Evolutionary conservation across 768 basidiomycete species (phyloP).

Genomic region (Tylopilus sp.): DNA sequence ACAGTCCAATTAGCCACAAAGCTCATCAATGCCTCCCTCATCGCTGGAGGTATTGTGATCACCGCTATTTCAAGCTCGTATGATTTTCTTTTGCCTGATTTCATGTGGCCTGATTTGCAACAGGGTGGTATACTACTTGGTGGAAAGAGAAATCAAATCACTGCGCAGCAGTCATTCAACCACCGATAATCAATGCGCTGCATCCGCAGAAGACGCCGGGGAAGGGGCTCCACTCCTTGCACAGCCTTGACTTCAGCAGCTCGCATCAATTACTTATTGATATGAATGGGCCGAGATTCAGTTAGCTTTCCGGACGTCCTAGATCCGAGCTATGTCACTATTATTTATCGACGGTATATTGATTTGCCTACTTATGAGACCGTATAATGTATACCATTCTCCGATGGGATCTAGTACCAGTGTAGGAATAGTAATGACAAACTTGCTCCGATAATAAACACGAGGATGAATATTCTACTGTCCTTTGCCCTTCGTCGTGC

Average conservation of each 20-base stretch:
- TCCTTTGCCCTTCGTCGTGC: slow-evolving; percentile 86
- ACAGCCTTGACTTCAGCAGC: neutral
- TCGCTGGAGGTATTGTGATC: slow-evolving; percentile 57
- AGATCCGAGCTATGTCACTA: neutral
- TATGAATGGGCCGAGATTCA: neutral
- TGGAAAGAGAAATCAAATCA: slow-evolving; percentile 57
- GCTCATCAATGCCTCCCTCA: slow-evolving; percentile 57
- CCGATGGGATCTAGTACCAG: slow-evolving; percentile 58
- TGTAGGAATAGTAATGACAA: slow-evolving; percentile 91
- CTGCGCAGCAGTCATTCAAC: slow-evolving; percentile 47
- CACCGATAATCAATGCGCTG: slow-evolving; percentile 53
- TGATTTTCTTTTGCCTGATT: slow-evolving; percentile 24
- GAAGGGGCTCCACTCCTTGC: slow-evolving; percentile 54
- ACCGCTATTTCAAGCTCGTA: slow-evolving; percentile 67
- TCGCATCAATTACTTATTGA: neutral
- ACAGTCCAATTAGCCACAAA: slow-evolving; percentile 48
- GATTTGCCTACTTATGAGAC: neutral
- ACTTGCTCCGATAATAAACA: slow-evolving; percentile 91
- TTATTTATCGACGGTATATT: neutral
- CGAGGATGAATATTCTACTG: slow-evolving; percentile 81
- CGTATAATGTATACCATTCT: slow-evolving; percentile 5
- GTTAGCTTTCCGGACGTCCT: neutral
- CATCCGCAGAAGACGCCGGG: slow-evolving; percentile 55
- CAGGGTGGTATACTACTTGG: slow-evolving; percentile 65
- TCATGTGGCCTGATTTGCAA: slow-evolving; percentile 8